Conservation (phyloP, 345 rosid species). For the Eucalyptus regnans region DNA sequence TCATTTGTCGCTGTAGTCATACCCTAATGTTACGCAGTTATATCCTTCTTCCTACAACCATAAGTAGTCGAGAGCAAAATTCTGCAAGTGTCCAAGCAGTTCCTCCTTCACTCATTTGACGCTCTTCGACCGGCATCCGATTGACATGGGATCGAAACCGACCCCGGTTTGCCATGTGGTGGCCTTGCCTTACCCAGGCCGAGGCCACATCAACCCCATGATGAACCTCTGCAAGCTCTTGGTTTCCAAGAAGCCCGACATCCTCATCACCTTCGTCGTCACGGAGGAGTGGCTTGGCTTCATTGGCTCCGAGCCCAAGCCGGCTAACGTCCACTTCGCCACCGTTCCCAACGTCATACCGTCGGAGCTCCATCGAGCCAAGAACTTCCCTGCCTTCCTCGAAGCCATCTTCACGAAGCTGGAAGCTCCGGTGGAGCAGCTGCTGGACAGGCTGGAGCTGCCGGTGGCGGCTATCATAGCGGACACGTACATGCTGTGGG, state of each 20-base stretch:
- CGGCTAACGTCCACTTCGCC: slow-evolving; percentile 10
- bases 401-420: slow-evolving; percentile 24
- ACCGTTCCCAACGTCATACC: slow-evolving; percentile 38
- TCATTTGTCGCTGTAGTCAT: neutral
- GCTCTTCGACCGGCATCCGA: neutral
- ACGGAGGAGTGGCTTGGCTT: slow-evolving; percentile 63
- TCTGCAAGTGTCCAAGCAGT: neutral
- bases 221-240: slow-evolving; percentile 37
- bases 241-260: neutral
- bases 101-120: neutral
- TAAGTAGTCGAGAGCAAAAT: neutral
- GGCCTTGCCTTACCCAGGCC: slow-evolving; percentile 51
- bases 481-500: slow-evolving; percentile 4
- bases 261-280: slow-evolving; percentile 37
- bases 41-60: neutral
- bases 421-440: slow-evolving; percentile 33
- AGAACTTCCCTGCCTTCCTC: slow-evolving; percentile 12
- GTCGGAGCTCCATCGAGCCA: slow-evolving; percentile 17
- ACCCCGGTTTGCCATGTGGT: slow-evolving; percentile 17
- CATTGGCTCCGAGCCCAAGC: slow-evolving; percentile 23
- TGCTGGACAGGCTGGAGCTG: slow-evolving; percentile 22
- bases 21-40: neutral
- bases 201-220: slow-evolving; percentile 71
- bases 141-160: neutral
- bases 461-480: slow-evolving; percentile 6